phyloP scores from a whole-genome alignment of 352 stramenopile genomes.

The Globisporangium sylvaticum region DNA sequence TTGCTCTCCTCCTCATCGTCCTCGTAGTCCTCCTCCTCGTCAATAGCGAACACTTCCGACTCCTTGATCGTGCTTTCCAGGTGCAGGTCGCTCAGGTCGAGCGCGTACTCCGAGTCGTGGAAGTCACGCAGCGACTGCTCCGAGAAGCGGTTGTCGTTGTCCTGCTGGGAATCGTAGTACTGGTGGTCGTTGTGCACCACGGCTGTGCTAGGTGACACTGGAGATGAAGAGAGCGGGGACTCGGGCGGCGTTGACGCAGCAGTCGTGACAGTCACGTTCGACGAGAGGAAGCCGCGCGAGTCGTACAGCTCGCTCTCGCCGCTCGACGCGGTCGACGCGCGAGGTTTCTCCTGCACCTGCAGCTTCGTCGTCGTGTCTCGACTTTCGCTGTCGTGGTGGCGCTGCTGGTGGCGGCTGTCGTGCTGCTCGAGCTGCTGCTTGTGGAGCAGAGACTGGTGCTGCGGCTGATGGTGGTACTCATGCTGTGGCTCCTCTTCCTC shows the following conservation, averaged over 20 bases:
- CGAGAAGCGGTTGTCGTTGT: constrained; percentile 9
- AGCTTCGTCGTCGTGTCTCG: background rate
- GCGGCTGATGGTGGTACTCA: background rate
- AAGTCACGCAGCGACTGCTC: constrained; percentile 23
- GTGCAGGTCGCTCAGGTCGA: constrained; percentile 34
- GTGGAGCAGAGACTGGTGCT: constrained; percentile 8
- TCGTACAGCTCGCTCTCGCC: constrained; percentile 35
- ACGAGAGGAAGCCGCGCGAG: constrained; percentile 27
- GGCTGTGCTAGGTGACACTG: constrained; percentile 29
- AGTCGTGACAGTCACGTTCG: constrained; percentile 13
- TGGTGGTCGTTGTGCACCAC: constrained; percentile 25
- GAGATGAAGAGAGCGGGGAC: constrained; percentile 34
- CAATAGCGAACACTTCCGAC: constrained; percentile 10
- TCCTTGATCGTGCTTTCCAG: background rate
- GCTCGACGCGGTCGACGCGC: constrained; percentile 13
- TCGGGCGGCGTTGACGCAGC: constrained; percentile 10
- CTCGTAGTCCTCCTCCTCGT: constrained; percentile 10
- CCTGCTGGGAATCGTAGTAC: constrained; percentile 19
- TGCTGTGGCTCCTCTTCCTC: background rate
- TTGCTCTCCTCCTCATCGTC: constrained; percentile 10
- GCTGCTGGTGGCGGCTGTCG: constrained; percentile 8
- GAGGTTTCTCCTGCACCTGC: constrained; percentile 7
- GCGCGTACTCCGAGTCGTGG: constrained; percentile 61
- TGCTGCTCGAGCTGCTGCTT: constrained; percentile 35
- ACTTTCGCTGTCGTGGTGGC: background rate